Conservation (phyloP, 1,284 basidiomycete genomes). For the Pterulicium gracile region DNA sequence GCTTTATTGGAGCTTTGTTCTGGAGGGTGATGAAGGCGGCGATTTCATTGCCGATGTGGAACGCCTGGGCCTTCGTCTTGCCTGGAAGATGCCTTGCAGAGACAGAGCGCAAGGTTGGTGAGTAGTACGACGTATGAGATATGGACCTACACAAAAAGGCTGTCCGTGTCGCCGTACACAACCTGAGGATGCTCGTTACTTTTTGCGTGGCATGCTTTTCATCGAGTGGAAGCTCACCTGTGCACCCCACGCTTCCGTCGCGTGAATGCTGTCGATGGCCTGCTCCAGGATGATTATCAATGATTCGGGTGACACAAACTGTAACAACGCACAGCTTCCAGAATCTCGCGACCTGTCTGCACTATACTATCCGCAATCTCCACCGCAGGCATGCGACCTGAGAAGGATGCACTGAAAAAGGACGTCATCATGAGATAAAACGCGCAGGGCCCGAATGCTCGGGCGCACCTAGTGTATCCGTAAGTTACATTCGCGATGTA, state of each 20-base stretch:
- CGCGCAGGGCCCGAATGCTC: neutral
- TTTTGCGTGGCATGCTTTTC: no score
- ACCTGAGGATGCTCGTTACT: no score
- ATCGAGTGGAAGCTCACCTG: conserved; percentile 33
- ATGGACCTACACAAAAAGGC: conserved; percentile 62
- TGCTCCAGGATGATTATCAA: conserved; percentile 19
- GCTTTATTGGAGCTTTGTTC: conserved; percentile 87
- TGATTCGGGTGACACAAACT: conserved; percentile 1
- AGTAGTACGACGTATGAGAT: neutral
- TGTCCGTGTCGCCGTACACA: conserved; percentile 98
- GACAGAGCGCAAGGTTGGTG: neutral
- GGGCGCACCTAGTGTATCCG: conserved; percentile 65
- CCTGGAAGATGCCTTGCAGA: conserved; percentile 46
- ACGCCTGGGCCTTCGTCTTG: conserved; percentile 88
- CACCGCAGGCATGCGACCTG: conserved; percentile 96
- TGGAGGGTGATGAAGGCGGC: conserved; percentile 76
- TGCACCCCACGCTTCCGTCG: conserved; percentile 77
- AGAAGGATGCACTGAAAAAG: conserved; percentile 73
- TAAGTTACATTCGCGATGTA: conserved; percentile 88
- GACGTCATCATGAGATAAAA: neutral
- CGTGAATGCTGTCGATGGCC: conserved; percentile 80
- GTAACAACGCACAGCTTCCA: conserved; percentile 65
- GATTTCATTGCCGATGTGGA: conserved; percentile 87
- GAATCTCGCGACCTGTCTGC: conserved; percentile 88
- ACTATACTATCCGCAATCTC: conserved; percentile 98